phyloP scores from a whole-genome alignment of 441 rosid species.

The Euphorbia corollata region DNA sequence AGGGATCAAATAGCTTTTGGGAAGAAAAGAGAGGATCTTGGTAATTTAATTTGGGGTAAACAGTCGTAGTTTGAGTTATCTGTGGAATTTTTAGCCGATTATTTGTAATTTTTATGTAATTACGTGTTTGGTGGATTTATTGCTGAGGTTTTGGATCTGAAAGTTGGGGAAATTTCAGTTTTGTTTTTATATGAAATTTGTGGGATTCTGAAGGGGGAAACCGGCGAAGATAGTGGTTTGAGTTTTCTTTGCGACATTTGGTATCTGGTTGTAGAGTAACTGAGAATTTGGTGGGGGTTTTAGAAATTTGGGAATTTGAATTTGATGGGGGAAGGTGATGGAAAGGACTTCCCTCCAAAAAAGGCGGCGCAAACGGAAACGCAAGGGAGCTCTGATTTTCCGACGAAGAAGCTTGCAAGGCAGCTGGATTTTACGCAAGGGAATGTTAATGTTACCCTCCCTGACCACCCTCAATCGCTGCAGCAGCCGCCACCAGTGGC shows the following conservation, averaged over 20 bases:
- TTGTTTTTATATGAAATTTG: not conserved
- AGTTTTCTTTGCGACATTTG: constrained; percentile 1
- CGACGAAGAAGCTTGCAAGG: constrained; percentile 48
- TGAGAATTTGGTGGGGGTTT: constrained; percentile 10
- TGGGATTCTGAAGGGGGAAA: constrained; percentile 14
- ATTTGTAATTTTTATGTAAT: constrained; percentile 12
- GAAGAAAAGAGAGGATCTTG: constrained; percentile 17
- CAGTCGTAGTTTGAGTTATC: not conserved
- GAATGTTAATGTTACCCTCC: constrained; percentile 27
- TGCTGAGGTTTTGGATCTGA: constrained; percentile 40
- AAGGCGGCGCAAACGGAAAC: constrained; percentile 36
- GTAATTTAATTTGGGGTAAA: not conserved
- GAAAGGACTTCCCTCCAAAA: constrained; percentile 47
- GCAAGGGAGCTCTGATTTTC: constrained; percentile 27
- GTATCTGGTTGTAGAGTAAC: constrained; percentile 9
- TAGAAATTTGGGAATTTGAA: constrained; percentile 21
- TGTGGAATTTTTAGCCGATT: constrained; percentile 30
- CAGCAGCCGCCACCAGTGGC: constrained; percentile 24
- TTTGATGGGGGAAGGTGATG: constrained; percentile 35
- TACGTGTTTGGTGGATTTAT: constrained; percentile 24
- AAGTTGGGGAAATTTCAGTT: constrained; percentile 25
- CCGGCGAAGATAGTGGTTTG: constrained; percentile 7
- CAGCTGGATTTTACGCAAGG: constrained; percentile 68
- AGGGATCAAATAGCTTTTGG: constrained; percentile 6
- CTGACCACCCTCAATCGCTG: constrained; percentile 51